Evolutionary conservation across 768 basidiomycete species (phyloP), one percentile per base, ranked within the genome.

Genomic region (Crucibulum laeve): DNA sequence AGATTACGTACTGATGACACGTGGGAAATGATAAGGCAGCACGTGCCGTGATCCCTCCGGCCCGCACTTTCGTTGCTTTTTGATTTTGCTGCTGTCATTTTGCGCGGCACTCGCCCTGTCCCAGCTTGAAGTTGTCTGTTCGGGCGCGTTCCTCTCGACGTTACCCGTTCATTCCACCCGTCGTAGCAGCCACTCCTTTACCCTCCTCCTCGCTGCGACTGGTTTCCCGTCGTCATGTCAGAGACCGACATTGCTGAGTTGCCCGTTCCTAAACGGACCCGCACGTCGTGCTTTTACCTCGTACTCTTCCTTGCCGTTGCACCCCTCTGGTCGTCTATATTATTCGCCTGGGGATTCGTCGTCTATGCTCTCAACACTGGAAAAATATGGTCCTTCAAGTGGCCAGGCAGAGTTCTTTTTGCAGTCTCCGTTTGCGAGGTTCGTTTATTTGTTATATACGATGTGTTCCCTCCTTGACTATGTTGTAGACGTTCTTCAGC

Each of bases 331-430:
- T 74, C 76, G 4, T 57, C 76, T 25, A 64, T 77, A 5, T 82
- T 86, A 7, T 52, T 81, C 18, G 75, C 83, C 17, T 91, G 88
- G 87, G 56, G 60, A 5, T 87, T 79, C 54, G 76, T 73, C 46
- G 15, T 79, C 56, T 67, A 77, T 56, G 62, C 75, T 34, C 56
- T 85, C 30, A 63, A 62, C 48, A 60, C 65, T 28, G 68, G 71
- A 25, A 63, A 49, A 28, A 52, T 79, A 44, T 73, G 57, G 65
- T 55, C 62, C 4, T 74, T 70, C 47, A 49, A 65, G 11, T 70
- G 68, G 64, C 58, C 53, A 11, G 57, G 69, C 23, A 59, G 52
- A 25, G 43, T 60, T 23, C 45, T 67, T 5, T 82, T 85, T 48
- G 66, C 60, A 22, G 49, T 77, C 43, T 74, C 83, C 25, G 60